Conservation (phyloP, 2,329 filamentous ascomycete genomes). For the Colletotrichum musicola region DNA sequence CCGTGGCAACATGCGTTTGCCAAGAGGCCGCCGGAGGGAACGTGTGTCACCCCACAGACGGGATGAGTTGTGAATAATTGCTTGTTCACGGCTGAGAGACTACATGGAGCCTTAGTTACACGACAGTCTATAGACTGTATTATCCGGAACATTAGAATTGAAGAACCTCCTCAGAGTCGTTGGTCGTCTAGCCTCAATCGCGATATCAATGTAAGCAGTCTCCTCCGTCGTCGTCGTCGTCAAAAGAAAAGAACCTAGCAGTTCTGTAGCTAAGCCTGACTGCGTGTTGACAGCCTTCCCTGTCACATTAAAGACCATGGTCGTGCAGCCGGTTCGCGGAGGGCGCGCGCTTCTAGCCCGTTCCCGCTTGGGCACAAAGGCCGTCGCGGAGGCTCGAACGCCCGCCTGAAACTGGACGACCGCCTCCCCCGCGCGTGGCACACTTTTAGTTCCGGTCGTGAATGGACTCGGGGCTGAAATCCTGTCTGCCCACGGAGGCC, state of each 20-base stretch:
- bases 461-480: background rate
- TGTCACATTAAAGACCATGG: background rate
- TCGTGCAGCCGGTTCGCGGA: background rate
- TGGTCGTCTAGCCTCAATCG: too few relatives aligned
- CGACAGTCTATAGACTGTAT: background rate
- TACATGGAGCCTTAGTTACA: background rate
- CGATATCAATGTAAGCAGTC: too few relatives aligned
- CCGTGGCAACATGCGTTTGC: conserved; percentile 15
- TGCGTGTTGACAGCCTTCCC: background rate
- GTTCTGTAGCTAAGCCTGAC: background rate
- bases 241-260: too few relatives aligned
- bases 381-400: conserved; percentile 12
- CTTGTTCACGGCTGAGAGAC: background rate
- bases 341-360: background rate
- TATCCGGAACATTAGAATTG: too few relatives aligned
- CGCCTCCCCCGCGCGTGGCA: background rate
- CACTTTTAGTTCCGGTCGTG: background rate
- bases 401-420: conserved; percentile 15
- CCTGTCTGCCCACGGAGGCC: background rate
- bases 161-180: too few relatives aligned
- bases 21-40: conserved; percentile 12
- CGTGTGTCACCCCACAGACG: conserved; percentile 26
- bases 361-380: background rate
- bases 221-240: too few relatives aligned
- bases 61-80: background rate